Conservation (phyloP, 1,139 yeast species). For the Nakaseomyces nivariensis region DNA sequence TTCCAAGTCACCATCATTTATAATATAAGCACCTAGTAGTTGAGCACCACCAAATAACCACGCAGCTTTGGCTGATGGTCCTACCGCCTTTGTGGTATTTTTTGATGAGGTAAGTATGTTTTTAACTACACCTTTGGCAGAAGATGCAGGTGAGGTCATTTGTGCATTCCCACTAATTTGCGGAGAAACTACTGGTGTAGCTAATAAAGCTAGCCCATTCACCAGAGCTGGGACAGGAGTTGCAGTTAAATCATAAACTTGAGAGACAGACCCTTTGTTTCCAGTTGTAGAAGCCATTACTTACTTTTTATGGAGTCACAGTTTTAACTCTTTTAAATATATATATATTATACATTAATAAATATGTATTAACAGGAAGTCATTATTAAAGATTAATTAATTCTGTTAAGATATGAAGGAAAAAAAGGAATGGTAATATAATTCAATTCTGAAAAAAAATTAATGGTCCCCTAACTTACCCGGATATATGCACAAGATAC, state of each 20-base stretch:
- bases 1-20: constrained; percentile 66
- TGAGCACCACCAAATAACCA: constrained; percentile 59
- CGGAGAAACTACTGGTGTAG: background rate
- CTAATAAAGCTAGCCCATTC: background rate
- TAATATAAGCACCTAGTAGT: constrained; percentile 73
- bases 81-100: constrained; percentile 18
- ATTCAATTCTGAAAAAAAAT: no score
- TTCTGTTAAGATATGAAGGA: no score
- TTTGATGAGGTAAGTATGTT: background rate
- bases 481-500: background rate
- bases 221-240: constrained; percentile 1
- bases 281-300: background rate
- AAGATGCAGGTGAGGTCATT: background rate
- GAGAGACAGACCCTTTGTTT: background rate
- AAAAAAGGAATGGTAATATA: no score
- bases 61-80: constrained; percentile 40
- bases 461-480: background rate
- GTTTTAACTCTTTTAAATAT: no score
- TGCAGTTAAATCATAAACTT: background rate
- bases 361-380: no score
- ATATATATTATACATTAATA: no score
- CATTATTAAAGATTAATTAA: no score
- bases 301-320: no score
- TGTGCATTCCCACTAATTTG: background rate
- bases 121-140: background rate